Conservation (phyloP, 2,329 filamentous ascomycete species). For the Pseudocercospora ulei region DNA sequence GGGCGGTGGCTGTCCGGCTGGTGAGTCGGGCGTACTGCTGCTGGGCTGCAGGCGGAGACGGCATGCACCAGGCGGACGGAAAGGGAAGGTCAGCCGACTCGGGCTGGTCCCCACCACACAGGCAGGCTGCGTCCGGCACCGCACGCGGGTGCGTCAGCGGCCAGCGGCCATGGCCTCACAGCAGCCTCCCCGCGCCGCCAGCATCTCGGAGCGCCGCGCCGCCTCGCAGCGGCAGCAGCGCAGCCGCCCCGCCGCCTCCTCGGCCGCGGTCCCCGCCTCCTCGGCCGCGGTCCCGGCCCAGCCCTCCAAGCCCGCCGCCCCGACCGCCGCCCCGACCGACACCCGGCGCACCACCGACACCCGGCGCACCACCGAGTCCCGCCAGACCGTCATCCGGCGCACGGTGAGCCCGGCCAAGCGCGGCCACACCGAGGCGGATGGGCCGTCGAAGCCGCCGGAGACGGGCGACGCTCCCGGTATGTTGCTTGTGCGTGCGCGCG, state of each 20-base stretch:
- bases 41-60: too few relatives aligned
- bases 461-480: conserved; percentile 19
- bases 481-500: conserved; percentile 18
- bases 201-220: conserved; percentile 27
- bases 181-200: conserved; percentile 24
- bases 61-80: too few relatives aligned
- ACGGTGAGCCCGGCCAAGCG: conserved; percentile 21
- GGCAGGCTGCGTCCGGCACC: too few relatives aligned
- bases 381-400: conserved; percentile 20
- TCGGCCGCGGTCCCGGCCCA: too few relatives aligned
- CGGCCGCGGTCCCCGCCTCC: conserved; percentile 17
- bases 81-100: background rate
- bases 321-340: conserved; percentile 21
- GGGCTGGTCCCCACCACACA: too few relatives aligned
- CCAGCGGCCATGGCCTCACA: conserved; percentile 24
- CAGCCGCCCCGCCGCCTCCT: conserved; percentile 24
- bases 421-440: conserved; percentile 16
- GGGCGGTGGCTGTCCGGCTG: too few relatives aligned
- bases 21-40: too few relatives aligned
- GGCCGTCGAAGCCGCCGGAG: conserved; percentile 18
- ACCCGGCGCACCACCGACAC: conserved; percentile 22
- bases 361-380: conserved; percentile 16
- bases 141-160: too few relatives aligned
- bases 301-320: conserved; percentile 19
- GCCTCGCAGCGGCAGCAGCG: conserved; percentile 26